Percentiles rank a stretch among this genome's conserved stretches.
Evolutionary conservation across 1,284 basidiomycete genomes (phyloP).

Genomic region (Clitocybe nebularis): DNA sequence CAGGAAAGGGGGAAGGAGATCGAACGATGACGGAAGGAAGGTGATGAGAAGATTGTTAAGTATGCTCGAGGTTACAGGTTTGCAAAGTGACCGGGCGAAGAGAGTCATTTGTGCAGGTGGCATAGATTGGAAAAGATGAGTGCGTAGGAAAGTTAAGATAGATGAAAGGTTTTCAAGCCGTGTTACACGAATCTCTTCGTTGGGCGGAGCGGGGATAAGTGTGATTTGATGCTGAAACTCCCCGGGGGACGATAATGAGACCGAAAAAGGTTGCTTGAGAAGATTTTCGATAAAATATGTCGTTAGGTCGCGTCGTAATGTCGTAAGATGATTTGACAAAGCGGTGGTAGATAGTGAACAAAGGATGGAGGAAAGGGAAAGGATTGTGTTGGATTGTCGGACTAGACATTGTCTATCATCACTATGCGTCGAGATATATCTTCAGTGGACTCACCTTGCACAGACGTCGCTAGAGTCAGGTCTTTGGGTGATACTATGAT

Average conservation of each 20-base stretch:
- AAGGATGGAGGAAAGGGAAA: constrained; percentile 54
- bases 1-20: constrained; percentile 59
- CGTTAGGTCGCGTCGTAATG: constrained; percentile 62
- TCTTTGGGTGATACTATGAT: constrained; percentile 47
- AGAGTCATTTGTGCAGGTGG: constrained; percentile 39
- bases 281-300: constrained; percentile 56
- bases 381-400: constrained; percentile 45
- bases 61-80: constrained; percentile 53
- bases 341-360: constrained; percentile 54
- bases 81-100: constrained; percentile 53
- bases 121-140: constrained; percentile 51
- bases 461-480: constrained; percentile 45
- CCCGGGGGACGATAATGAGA: constrained; percentile 33
- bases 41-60: constrained; percentile 65
- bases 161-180: constrained; percentile 51
- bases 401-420: constrained; percentile 35
- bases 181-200: constrained; percentile 30
- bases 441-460: constrained; percentile 45
- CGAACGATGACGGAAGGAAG: constrained; percentile 59
- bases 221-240: constrained; percentile 42
- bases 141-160: constrained; percentile 53
- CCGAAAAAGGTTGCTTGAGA: constrained; percentile 46
- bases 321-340: constrained; percentile 50
- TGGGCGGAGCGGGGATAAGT: constrained; percentile 42
- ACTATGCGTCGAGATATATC: not conserved